Percentiles rank a stretch among this genome's conserved stretches.
Conservation (phyloP, 192 early-diverging fungal genomes). For the Coemansia guatemalensis region DNA sequence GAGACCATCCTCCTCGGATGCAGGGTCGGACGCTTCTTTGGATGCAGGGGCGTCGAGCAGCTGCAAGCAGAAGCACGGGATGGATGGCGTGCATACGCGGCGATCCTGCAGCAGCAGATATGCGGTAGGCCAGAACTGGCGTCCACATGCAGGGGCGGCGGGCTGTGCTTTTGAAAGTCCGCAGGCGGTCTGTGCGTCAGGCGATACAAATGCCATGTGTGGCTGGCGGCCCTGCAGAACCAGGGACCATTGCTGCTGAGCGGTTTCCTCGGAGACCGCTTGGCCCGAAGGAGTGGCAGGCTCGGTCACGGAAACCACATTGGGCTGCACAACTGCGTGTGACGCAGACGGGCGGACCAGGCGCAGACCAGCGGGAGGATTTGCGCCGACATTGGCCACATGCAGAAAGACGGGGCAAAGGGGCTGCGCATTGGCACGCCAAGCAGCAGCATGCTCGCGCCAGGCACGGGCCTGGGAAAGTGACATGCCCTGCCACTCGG, state of each 20-base stretch:
- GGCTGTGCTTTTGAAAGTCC: not conserved
- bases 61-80: conserved; percentile 47
- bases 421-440: conserved; percentile 3
- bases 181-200: not conserved
- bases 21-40: not conserved
- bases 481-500: conserved; percentile 43
- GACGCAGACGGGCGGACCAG: not conserved
- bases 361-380: conserved; percentile 22
- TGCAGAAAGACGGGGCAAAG: conserved; percentile 6
- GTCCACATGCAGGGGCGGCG: not conserved
- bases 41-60: conserved; percentile 20
- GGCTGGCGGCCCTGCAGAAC: conserved; percentile 45
- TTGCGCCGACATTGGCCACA: conserved; percentile 26
- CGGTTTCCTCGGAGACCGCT: not conserved
- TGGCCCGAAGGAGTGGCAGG: not conserved
- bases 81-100: conserved; percentile 2
- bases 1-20: not conserved
- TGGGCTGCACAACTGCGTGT: not conserved
- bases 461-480: conserved; percentile 23
- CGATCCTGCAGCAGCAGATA: conserved; percentile 36
- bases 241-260: conserved; percentile 35
- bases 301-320: not conserved
- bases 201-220: conserved; percentile 15
- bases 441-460: conserved; percentile 17
- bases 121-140: conserved; percentile 26